Conservation (phyloP, 164 flowering plant genomes). For the Berberis thunbergii region DNA sequence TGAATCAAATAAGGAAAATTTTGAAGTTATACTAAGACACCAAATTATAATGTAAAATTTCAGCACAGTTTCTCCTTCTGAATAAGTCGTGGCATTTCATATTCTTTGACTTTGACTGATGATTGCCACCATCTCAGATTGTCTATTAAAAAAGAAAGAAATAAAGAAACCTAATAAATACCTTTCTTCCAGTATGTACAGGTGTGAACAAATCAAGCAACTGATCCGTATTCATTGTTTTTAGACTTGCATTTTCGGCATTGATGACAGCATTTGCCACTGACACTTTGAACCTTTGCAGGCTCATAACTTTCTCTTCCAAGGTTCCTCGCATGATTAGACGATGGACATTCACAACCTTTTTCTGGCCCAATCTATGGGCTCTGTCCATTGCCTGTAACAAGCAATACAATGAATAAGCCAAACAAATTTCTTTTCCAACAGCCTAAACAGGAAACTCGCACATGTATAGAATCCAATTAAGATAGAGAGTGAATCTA, state of each 20-base stretch:
- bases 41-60: too few species aligned
- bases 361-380: constrained; percentile 87
- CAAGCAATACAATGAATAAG: neutral
- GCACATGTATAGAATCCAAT: too few species aligned
- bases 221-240: constrained; percentile 97
- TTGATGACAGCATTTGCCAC: constrained; percentile 90
- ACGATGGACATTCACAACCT: constrained; percentile 95
- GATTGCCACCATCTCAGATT: too few species aligned
- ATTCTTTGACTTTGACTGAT: too few species aligned
- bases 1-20: too few species aligned
- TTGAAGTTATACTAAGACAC: too few species aligned
- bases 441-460: too few species aligned
- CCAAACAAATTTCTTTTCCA: too few species aligned
- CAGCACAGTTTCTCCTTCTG: too few species aligned
- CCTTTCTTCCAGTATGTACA: constrained; percentile 64
- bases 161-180: constrained; percentile 10
- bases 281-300: constrained; percentile 87
- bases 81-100: too few species aligned
- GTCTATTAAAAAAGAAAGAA: too few species aligned
- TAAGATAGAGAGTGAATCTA: too few species aligned
- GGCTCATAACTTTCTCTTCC: constrained; percentile 98
- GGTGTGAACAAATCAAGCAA: constrained; percentile 94
- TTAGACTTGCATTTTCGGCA: constrained; percentile 92
- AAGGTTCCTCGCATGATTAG: constrained; percentile 97
- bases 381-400: constrained; percentile 99